Evolutionary conservation across 2,329 filamentous ascomycete species (phyloP).

Genomic region (Penicillium sp.): DNA sequence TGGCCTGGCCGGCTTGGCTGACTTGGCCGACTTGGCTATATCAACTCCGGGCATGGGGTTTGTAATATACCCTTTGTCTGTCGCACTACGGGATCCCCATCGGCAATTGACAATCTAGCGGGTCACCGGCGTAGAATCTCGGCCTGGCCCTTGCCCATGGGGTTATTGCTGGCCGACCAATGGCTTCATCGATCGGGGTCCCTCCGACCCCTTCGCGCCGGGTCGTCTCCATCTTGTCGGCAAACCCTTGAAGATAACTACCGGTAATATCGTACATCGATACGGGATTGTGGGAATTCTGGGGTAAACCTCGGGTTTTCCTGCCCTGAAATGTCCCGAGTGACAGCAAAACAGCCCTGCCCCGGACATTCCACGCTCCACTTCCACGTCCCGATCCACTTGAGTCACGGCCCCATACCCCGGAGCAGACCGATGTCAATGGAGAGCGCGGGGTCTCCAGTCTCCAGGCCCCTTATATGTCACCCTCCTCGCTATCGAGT

Average conservation of each 20-base stretch:
- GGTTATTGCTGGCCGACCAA: neutral
- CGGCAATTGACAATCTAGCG: constrained; percentile 1
- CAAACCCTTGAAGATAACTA: constrained; percentile 5
- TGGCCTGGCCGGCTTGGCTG: constrained; percentile 7
- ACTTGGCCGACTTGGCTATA: constrained; percentile 3
- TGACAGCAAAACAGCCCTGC: too few species aligned
- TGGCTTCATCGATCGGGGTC: neutral
- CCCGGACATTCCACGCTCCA: neutral
- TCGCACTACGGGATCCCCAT: neutral
- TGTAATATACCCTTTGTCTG: neutral
- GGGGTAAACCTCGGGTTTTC: neutral
- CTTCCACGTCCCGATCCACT: neutral
- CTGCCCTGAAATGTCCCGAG: neutral
- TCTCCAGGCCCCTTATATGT: neutral
- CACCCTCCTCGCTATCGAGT: neutral
- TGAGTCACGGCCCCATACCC: neutral
- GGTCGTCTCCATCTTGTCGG: constrained; percentile 1
- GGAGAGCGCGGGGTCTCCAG: constrained; percentile 9
- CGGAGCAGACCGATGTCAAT: constrained; percentile 4
- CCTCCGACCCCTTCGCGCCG: neutral
- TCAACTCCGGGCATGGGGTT: neutral
- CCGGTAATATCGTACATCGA: neutral
- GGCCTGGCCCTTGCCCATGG: neutral
- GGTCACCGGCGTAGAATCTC: neutral
- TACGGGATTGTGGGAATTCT: too few species aligned